A percentile compares a stretch with the other conserved stretches of the same genome.
Evolutionary conservation across 1,139 yeast species (phyloP).

Genomic region (Candida labiduridarum): DNA sequence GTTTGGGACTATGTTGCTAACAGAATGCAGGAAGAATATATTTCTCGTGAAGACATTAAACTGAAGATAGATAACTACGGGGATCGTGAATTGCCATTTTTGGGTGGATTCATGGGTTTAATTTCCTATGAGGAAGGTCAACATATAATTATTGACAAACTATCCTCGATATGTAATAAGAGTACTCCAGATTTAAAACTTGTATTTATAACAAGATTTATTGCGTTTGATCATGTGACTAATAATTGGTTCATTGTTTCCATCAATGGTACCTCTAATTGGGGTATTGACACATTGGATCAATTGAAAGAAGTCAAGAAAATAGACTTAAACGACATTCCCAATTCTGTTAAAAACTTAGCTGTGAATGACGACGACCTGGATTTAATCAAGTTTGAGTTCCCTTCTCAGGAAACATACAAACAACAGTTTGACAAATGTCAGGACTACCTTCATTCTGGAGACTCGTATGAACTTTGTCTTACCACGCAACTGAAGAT

Average conservation of each 20-base stretch:
- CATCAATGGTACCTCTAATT: conserved; percentile 35
- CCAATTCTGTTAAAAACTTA: conserved; percentile 30
- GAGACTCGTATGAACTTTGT: conserved; percentile 94
- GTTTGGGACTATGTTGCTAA: conserved; percentile 30
- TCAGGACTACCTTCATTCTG: conserved; percentile 69
- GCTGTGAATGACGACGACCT: conserved; percentile 20
- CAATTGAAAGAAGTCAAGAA: conserved; percentile 16
- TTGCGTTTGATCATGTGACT: conserved; percentile 55
- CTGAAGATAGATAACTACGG: conserved; percentile 14
- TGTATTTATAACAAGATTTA: conserved; percentile 67
- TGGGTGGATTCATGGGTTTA: conserved; percentile 87
- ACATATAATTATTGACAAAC: conserved; percentile 36
- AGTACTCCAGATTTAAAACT: conserved; percentile 74
- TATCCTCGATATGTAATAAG: conserved; percentile 30
- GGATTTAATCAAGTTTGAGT: conserved; percentile 35
- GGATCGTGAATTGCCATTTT: conserved; percentile 60
- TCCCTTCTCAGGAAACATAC: conserved; percentile 62
- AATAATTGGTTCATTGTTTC: conserved; percentile 59
- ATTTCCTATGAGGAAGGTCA: conserved; percentile 86
- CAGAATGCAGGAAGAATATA: conserved; percentile 23
- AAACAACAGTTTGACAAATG: conserved; percentile 59
- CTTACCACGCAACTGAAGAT: conserved; percentile 79
- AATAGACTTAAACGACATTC: conserved; percentile 24
- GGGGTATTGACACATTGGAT: conserved; percentile 32
- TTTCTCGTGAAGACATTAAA: conserved; percentile 23